Conservation (phyloP, 164 flowering plant genomes). For the Vitis rotundifolia region DNA sequence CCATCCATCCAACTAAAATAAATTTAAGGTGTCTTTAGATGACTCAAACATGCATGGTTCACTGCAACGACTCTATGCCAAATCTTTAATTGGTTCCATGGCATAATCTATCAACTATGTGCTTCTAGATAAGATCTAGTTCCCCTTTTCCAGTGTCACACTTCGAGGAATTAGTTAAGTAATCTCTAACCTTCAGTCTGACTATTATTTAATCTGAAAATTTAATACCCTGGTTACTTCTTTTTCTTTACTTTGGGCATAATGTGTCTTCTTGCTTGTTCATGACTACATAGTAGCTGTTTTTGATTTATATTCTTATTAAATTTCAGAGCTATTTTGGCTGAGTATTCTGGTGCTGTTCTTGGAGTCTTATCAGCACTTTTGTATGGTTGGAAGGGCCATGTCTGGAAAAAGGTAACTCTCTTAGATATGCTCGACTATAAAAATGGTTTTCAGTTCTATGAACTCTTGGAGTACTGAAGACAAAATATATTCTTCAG, state of each 20-base stretch:
- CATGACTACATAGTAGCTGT: background rate
- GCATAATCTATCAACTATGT: too few relatives aligned
- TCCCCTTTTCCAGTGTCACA: too few relatives aligned
- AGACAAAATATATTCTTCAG: too few relatives aligned
- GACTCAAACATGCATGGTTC: too few relatives aligned
- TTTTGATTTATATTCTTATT: background rate
- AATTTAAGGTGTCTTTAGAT: too few relatives aligned
- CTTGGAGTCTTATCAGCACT: conserved; percentile 94
- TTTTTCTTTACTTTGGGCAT: background rate
- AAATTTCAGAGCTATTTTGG: conserved; percentile 72
- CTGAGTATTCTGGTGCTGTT: conserved; percentile 96
- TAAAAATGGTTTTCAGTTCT: background rate
- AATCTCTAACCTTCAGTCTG: background rate
- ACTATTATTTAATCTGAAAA: too few relatives aligned
- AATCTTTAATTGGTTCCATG: too few relatives aligned
- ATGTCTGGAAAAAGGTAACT: conserved; percentile 83
- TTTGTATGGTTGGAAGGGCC: conserved; percentile 70
- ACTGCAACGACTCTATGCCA: too few relatives aligned
- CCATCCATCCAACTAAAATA: too few relatives aligned
- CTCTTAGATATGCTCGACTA: background rate
- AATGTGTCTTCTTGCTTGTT: background rate
- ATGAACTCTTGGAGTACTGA: too few relatives aligned
- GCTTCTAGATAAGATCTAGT: too few relatives aligned
- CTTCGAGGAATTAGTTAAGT: background rate
- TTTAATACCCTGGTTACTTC: background rate